Base-by-base conservation (phyloP, 331 rosid species). In the Spiraea crenata region DNA sequence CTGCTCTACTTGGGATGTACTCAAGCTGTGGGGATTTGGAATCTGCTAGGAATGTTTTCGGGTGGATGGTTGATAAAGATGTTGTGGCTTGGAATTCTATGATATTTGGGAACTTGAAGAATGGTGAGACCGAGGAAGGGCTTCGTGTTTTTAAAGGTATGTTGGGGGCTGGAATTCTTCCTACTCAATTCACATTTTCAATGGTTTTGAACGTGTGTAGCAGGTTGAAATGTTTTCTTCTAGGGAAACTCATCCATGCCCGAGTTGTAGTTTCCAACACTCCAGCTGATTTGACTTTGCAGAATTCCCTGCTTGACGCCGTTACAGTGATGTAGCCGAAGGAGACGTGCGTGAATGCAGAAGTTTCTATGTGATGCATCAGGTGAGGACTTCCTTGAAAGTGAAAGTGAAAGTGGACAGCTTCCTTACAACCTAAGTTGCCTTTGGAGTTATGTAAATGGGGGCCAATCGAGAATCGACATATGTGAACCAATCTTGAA, bases 1-100 rank as follows among this genome's bases (percentile, higher is more conserved):
- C 99, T 46, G 82, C 95, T 63, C 70, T 93, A 59, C 85, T 91
- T 76, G 89, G 89, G 48, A 83, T 89, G 96, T 84, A 93, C 86
- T 88, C 96, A 0, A 79, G 19, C 61, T 78, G 96, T 70, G 69
- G 79, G 74, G 91, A 87, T 76, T 65, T 90, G 84, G 37, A 69
- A 11, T 83, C 97, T 6, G 91, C 91, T 7, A 77, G 80, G 37
- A 80, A 72, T 63, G 82, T 84, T 70, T 91, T 89, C 59, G 62
- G 65, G 64, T 79, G 82, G 74, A 82, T 88, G 65, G 68, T 69
- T 40, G 77, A 81, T 60, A 89, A 75, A 81, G 99, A 91, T 73
- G 75, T 57, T 60, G 84, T 91, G 49, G 83, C 92, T 73, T 85
- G 95, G 95, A 93, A 91, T 82, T 84, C 99, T 38, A 79, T 86